Conservation (phyloP, 768 basidiomycete species). For the Sarcomyxa edulis region DNA sequence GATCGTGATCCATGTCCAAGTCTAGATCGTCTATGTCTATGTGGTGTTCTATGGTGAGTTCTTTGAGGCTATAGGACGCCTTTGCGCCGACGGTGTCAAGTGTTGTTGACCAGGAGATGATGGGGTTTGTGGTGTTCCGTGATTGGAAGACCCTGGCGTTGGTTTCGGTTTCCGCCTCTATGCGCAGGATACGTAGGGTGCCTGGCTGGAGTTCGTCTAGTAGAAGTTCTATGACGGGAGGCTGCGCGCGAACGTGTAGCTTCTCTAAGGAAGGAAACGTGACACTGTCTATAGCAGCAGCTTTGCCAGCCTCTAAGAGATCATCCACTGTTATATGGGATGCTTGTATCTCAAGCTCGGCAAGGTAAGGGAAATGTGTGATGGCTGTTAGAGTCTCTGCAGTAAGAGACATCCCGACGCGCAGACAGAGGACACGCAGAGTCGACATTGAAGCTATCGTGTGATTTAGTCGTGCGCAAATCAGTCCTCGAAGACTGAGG, state of each 20-base stretch:
- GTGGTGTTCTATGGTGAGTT: constrained; percentile 38
- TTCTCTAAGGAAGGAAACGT: constrained; percentile 32
- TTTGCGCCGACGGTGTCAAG: constrained; percentile 24
- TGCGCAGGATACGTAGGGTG: constrained; percentile 28
- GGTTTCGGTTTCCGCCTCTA: too few species aligned
- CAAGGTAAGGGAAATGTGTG: constrained; percentile 29
- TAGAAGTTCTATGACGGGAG: constrained; percentile 26
- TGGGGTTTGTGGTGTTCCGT: constrained; percentile 17
- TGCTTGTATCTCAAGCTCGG: constrained; percentile 39
- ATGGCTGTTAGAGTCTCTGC: constrained; percentile 29
- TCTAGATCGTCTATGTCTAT: constrained; percentile 29
- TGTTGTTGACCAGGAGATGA: constrained; percentile 27
- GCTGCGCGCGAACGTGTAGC: constrained; percentile 34
- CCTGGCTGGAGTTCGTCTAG: constrained; percentile 25
- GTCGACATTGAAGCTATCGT: constrained; percentile 25
- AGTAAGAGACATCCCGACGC: constrained; percentile 31
- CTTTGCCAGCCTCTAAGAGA: constrained; percentile 13
- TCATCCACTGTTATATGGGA: constrained; percentile 26
- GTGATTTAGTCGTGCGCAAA: constrained; percentile 21
- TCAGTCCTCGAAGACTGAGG: constrained; percentile 34
- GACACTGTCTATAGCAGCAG: constrained; percentile 4
- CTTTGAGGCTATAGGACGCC: constrained; percentile 23
- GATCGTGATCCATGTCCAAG: constrained; percentile 14
- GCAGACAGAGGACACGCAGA: constrained; percentile 32
- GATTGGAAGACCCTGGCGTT: too few species aligned